Conservation (phyloP, 805 yeast species). For the Millerago galiae region DNA sequence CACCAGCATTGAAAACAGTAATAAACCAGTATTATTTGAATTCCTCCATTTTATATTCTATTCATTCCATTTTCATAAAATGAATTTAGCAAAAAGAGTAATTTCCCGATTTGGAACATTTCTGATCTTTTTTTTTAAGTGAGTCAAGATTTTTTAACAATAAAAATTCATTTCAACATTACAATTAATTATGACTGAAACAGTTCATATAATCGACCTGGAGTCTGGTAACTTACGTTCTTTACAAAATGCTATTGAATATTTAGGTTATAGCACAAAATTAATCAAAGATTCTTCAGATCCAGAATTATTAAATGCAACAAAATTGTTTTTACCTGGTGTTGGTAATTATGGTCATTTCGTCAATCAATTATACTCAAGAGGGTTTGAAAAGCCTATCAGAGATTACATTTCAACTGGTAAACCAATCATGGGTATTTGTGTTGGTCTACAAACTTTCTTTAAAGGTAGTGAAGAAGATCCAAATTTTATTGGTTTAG, state of each 20-base stretch:
- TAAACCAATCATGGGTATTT: slow-evolving; percentile 88
- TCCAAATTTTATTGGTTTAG: slow-evolving; percentile 55
- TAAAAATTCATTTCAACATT: not conserved
- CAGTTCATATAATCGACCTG: slow-evolving; percentile 72
- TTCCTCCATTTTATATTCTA: not conserved
- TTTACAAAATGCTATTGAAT: slow-evolving; percentile 75
- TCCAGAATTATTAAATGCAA: slow-evolving; percentile 42
- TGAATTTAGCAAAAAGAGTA: not conserved
- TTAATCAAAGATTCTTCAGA: slow-evolving; percentile 56
- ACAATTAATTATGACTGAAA: slow-evolving; percentile 17
- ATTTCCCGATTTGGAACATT: not conserved
- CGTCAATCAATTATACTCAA: slow-evolving; percentile 56
- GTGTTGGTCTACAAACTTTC: slow-evolving; percentile 91
- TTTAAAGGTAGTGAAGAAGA: slow-evolving; percentile 73
- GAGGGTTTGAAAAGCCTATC: slow-evolving; percentile 63
- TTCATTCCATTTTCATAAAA: not conserved
- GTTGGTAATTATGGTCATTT: slow-evolving; percentile 98
- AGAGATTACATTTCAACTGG: slow-evolving; percentile 66
- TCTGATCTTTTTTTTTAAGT: not conserved
- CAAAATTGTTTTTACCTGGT: slow-evolving; percentile 77
- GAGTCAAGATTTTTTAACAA: not conserved
- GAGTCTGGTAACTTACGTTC: slow-evolving; percentile 94
- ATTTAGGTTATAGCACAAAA: slow-evolving; percentile 62
- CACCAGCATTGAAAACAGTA: too few species aligned
- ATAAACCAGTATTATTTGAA: too few species aligned